Base-by-base conservation (phyloP, 495 filamentous ascomycete species). In the Aspergillus campestris region DNA sequence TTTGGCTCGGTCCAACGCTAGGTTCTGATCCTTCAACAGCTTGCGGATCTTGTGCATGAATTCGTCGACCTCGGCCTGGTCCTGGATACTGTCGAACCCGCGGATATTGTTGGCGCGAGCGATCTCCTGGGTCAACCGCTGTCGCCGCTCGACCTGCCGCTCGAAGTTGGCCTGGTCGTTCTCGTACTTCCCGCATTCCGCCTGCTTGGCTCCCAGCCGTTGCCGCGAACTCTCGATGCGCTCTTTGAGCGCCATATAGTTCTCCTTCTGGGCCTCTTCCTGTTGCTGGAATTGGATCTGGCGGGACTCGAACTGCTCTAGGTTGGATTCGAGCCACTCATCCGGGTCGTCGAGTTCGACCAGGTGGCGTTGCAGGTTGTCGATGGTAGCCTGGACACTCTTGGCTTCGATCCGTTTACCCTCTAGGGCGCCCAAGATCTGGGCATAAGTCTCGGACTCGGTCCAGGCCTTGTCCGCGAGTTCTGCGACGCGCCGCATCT, bases 81-180 rank as follows among this genome's bases (percentile, higher is more conserved):
- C 81, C 41, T 95, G 64, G 33, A 89, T 79, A 8, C 77, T 76
- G 42, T 94, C 87, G 54, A 87, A 91, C 0, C 89, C 90, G 14
- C 85, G 81, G 44, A 97, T 84, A 45, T 79, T 83, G 59, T 96
- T 87, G n/a, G 68, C 70, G 27, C 81, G 75, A 12, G 89, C 85
- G 35, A 85, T 77, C 8, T 94, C 83, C 50, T 78, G 86, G 47
- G 96, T 81, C 61, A 94, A 75, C 1, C 67, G 69, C 47, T 82
- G 73, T 24, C 91, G 82, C 18, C 74, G 64, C 49, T 75, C 68
- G 5, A 95, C 55, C 40, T 94, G 84, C 8, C 80, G 79, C 57
- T 95, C 88, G 54, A 91, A 89, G 49, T 83, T 84, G 55, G 83
- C 81, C 61, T 89, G 87, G 59, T 95, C 81, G 7, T 90, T 89